These are phyloP conservation scores for Nicotiana paniculata DNA, from an alignment of 257 asterid species.

Conservation along the genomic window DNA sequence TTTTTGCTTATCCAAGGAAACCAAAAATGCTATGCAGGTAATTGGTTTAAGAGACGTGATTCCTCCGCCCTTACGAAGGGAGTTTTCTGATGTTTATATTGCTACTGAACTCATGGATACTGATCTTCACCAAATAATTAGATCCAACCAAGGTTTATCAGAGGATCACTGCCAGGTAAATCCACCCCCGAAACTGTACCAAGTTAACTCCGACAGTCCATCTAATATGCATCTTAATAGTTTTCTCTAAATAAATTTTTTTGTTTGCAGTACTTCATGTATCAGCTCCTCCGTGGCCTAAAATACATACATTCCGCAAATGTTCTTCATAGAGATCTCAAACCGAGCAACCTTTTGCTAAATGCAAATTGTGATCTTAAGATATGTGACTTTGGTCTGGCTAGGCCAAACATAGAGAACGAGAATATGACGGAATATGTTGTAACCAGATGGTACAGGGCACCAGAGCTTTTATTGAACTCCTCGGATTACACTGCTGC, in stretches of 20 bases:
- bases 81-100: constrained; percentile 73
- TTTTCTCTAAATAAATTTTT: background rate
- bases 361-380: constrained; percentile 92
- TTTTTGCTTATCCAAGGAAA: background rate
- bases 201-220: background rate
- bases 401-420: constrained; percentile 70
- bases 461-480: constrained; percentile 82
- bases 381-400: constrained; percentile 94
- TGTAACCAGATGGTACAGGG: constrained; percentile 99
- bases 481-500: constrained; percentile 88
- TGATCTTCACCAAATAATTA: constrained; percentile 96
- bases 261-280: constrained; percentile 76
- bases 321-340: constrained; percentile 84
- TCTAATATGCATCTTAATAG: background rate
- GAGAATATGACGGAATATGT: constrained; percentile 97
- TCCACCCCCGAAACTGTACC: background rate
- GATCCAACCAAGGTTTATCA: constrained; percentile 83
- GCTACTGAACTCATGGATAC: constrained; percentile 92
- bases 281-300: constrained; percentile 85
- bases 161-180: constrained; percentile 94
- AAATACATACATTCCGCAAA: constrained; percentile 93
- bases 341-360: constrained; percentile 86
- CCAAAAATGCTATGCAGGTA: constrained; percentile 41
- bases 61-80: constrained; percentile 89
- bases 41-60: constrained; percentile 69